A percentile compares a stretch with the other conserved stretches of the same genome.
These are phyloP conservation scores for Clonostachys rhizophaga DNA, from an alignment of 2,329 filamentous ascomycete genomes.

Conservation along the genomic window DNA sequence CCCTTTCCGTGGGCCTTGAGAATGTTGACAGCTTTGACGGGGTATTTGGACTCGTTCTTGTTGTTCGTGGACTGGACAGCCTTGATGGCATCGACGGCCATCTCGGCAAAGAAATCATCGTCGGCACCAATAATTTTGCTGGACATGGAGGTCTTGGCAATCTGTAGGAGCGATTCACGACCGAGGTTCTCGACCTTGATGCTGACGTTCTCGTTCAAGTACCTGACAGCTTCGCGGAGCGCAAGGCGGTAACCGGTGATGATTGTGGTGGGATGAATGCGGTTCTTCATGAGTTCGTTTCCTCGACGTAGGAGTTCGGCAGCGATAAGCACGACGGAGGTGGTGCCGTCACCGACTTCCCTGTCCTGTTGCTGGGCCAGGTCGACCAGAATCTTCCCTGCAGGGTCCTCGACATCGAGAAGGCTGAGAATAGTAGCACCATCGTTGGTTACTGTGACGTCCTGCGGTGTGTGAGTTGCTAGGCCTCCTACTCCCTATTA, in stretches of 20 bases:
- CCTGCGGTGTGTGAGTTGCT: constrained; percentile 38
- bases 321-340: constrained; percentile 94
- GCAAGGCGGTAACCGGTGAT: constrained; percentile 97
- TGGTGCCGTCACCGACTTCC: constrained; percentile 97
- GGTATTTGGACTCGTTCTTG: constrained; percentile 89
- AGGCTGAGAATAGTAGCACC: constrained; percentile 94
- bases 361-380: constrained; percentile 98
- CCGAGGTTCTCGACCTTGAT: constrained; percentile 91
- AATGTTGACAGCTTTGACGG: constrained; percentile 98
- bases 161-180: constrained; percentile 85
- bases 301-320: constrained; percentile 88
- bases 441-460: constrained; percentile 98
- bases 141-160: constrained; percentile 98
- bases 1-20: constrained; percentile 98
- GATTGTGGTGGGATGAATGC: constrained; percentile 98
- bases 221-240: constrained; percentile 92
- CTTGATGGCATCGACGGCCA: constrained; percentile 95
- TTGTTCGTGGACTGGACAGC: constrained; percentile 92
- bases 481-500: neutral
- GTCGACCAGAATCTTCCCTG: constrained; percentile 97
- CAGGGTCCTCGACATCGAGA: constrained; percentile 95
- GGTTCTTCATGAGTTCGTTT: constrained; percentile 99
- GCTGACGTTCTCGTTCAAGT: constrained; percentile 98
- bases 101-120: constrained; percentile 93
- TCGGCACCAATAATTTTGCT: constrained; percentile 98